Conservation (phyloP, 352 stramenopile genomes). For the Globisporangium paddicum region DNA sequence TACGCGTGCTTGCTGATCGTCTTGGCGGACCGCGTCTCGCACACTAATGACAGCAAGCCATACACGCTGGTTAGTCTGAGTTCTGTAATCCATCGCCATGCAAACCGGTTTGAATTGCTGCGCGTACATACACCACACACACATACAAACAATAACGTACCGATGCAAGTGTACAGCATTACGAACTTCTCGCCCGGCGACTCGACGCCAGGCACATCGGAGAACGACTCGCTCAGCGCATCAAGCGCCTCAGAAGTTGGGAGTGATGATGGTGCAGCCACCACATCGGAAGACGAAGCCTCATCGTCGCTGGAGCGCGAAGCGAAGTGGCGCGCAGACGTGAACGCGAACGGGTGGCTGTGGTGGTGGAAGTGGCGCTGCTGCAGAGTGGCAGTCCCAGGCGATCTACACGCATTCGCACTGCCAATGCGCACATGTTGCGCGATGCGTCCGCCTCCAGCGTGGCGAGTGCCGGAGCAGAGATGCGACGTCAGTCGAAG, state of each 20-base stretch:
- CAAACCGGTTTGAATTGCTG: too few species aligned
- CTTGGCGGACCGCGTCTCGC: conserved; percentile 96
- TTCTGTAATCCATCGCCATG: background rate
- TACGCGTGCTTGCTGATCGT: conserved; percentile 98
- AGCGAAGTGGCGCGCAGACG: conserved; percentile 1
- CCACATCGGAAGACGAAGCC: background rate
- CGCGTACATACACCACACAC: background rate
- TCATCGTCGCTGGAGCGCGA: conserved; percentile 2
- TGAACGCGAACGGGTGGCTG: conserved; percentile 1
- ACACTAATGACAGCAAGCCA: conserved; percentile 56
- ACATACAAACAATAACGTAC: conserved; percentile 14
- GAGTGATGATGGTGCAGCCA: background rate
- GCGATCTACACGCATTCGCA: background rate
- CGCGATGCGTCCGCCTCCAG: background rate
- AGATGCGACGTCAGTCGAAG: background rate
- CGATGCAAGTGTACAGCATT: conserved; percentile 97
- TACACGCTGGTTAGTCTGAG: conserved; percentile 1
- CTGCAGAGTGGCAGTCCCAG: background rate
- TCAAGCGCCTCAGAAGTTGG: background rate
- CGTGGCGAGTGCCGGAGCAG: background rate
- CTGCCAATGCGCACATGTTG: background rate
- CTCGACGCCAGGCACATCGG: conserved; percentile 54
- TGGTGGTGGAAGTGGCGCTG: background rate
- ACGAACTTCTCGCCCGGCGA: conserved; percentile 93
- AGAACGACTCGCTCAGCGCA: conserved; percentile 8